Conservation (phyloP, 2,329 filamentous ascomycete species). For the Fusarium sp. region DNA sequence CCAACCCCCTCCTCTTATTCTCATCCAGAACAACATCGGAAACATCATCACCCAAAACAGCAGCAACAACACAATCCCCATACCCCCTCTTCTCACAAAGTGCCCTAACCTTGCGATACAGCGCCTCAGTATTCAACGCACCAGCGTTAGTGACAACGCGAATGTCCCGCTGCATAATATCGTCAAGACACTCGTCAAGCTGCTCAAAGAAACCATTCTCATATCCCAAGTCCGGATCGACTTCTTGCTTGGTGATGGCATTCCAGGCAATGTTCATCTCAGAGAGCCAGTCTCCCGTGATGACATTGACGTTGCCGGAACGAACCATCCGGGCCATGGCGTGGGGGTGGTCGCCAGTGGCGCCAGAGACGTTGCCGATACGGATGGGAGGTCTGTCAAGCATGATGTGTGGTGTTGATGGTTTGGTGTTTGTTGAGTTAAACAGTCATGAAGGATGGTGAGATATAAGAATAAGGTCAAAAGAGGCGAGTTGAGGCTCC, state of each 20-base stretch:
- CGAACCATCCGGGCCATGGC: slow-evolving; percentile 47
- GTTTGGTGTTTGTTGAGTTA: not conserved
- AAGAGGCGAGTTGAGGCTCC: not conserved
- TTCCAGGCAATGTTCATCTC: slow-evolving; percentile 60
- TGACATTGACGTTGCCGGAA: slow-evolving; percentile 48
- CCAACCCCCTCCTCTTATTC: slow-evolving; percentile 17
- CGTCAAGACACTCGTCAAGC: slow-evolving; percentile 52
- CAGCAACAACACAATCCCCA: slow-evolving; percentile 47
- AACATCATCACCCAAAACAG: slow-evolving; percentile 52
- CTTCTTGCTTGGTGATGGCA: slow-evolving; percentile 48
- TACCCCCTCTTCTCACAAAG: slow-evolving; percentile 45
- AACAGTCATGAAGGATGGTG: not conserved
- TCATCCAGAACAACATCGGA: slow-evolving; percentile 39
- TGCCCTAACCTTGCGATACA: slow-evolving; percentile 44
- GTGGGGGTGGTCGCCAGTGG: slow-evolving; percentile 47
- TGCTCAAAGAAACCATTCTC: slow-evolving; percentile 53
- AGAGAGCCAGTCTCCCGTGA: slow-evolving; percentile 53
- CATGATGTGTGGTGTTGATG: slow-evolving; percentile 30
- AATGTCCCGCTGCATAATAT: slow-evolving; percentile 47
- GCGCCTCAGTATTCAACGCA: slow-evolving; percentile 48
- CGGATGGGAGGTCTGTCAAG: slow-evolving; percentile 44
- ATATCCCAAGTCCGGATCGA: slow-evolving; percentile 47
- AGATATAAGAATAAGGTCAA: not conserved
- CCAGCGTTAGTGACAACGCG: slow-evolving; percentile 53
- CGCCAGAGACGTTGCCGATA: slow-evolving; percentile 49